Base-by-base conservation (phyloP, 192 early-diverging fungal genomes). In the Phlyctochytrium arcticum region DNA sequence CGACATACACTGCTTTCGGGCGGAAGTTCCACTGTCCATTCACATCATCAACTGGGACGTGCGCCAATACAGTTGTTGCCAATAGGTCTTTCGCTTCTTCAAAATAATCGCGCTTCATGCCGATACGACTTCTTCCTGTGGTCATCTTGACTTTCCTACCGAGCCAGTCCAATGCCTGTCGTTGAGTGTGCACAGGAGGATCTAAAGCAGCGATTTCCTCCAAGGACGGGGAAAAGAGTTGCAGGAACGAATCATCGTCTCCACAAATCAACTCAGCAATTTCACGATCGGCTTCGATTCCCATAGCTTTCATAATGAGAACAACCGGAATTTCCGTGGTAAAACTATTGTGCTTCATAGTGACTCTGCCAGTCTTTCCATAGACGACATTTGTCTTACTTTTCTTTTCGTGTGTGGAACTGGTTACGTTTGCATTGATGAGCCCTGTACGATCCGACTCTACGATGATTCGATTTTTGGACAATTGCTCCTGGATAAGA, bases 381-480 rank as follows among this genome's bases (percentile, higher is more conserved):
- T 90, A 96, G 34, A 80, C 75, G 56, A 99, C 89, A 60, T 89
- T 85, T 3, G 97, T 93, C 67, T 96, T 98, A 55, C 88, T 89
- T 76, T 95, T 97, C 72, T 88, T 88, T 67, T 98, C 94, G 65
- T 91, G 88, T 17, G 97, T 99, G 35, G 85, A 89, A 76, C 90
- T 88, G 33, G 88, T 90, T 26, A 96, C 96, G 68, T 80, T 86
- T 6, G 96, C 94, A 36, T 82, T 79, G 46, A 97, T 89, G 48
- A 76, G 73, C 4, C 89, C 90, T 62, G 85, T 92, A 26, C 85
- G 79, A 70, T 97, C 94, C 4, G 76, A 77, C 51, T 96, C 91
- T 17, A 97, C 89, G 70, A 98, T 93, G 61, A 98, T 98, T 73
- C 96, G 85, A 78, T 98, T 98, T 70, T 98, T 98, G 23, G 92